phyloP scores from a whole-genome alignment of 2,329 filamentous ascomycete genomes.

The Diaporthe sp. region DNA sequence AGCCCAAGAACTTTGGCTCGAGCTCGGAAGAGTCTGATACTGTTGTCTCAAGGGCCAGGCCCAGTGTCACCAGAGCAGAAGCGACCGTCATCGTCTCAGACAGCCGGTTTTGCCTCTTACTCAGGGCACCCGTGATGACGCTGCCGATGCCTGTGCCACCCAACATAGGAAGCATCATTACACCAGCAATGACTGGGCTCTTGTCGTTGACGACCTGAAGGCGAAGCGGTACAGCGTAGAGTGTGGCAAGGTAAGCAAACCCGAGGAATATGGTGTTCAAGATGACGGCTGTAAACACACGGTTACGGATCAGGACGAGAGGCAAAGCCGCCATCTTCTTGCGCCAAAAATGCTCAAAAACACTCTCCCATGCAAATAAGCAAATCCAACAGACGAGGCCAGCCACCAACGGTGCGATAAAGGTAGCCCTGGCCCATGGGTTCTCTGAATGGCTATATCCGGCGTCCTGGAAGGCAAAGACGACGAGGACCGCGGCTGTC shows the following conservation, averaged over 20 bases:
- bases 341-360: slow-evolving; percentile 50
- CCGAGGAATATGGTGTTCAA: slow-evolving; percentile 64
- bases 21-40: slow-evolving; percentile 52
- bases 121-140: slow-evolving; percentile 58
- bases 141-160: slow-evolving; percentile 63
- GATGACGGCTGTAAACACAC: slow-evolving; percentile 58
- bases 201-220: slow-evolving; percentile 65
- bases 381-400: slow-evolving; percentile 54
- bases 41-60: slow-evolving; percentile 63
- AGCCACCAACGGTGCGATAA: slow-evolving; percentile 58
- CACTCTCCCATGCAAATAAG: slow-evolving; percentile 58
- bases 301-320: slow-evolving; percentile 61
- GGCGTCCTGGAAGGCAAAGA: slow-evolving; percentile 70
- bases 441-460: slow-evolving; percentile 48
- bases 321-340: slow-evolving; percentile 61
- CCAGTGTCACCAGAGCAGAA: slow-evolving; percentile 59
- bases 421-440: slow-evolving; percentile 59
- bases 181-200: slow-evolving; percentile 60
- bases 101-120: slow-evolving; percentile 56
- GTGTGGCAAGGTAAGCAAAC: slow-evolving; percentile 63
- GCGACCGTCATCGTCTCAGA: slow-evolving; percentile 60
- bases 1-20: slow-evolving; percentile 63
- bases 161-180: slow-evolving; percentile 69
- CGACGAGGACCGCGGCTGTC: slow-evolving; percentile 66
- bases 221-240: slow-evolving; percentile 65